A percentile compares a stretch with the other conserved stretches of the same genome.
Conservation (phyloP, 2,329 filamentous ascomycete genomes). For the Onygenales sp. region DNA sequence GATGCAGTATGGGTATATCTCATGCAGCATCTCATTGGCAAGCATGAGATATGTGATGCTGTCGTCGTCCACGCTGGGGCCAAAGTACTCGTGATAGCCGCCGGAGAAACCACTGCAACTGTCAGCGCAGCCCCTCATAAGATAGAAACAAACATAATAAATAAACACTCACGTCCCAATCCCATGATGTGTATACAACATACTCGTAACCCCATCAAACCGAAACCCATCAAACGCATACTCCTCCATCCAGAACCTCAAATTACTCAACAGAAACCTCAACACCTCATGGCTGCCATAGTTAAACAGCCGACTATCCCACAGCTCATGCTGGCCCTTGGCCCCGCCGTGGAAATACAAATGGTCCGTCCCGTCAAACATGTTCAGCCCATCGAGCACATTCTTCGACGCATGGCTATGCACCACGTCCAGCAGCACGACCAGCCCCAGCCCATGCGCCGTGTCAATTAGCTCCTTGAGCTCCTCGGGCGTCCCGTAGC, state of each 20-base stretch:
- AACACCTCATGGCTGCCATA: slow-evolving; percentile 91
- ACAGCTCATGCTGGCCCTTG: slow-evolving; percentile 81
- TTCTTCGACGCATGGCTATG: slow-evolving; percentile 99
- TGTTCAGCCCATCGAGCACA: slow-evolving; percentile 85
- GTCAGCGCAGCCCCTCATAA: background rate
- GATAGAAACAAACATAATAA: background rate
- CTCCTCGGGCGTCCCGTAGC: slow-evolving; percentile 88
- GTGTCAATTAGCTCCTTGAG: slow-evolving; percentile 95
- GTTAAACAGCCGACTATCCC: slow-evolving; percentile 96
- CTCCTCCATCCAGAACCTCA: slow-evolving; percentile 99
- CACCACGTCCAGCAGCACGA: slow-evolving; percentile 87
- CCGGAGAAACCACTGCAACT: slow-evolving; percentile 74
- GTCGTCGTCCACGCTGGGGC: slow-evolving; percentile 78
- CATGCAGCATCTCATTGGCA: slow-evolving; percentile 90
- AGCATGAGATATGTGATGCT: slow-evolving; percentile 92
- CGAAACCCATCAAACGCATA: slow-evolving; percentile 95
- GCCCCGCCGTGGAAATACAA: slow-evolving; percentile 87
- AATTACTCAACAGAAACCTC: slow-evolving; percentile 89
- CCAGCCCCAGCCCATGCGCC: slow-evolving; percentile 81
- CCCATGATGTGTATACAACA: slow-evolving; percentile 92
- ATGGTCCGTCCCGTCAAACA: slow-evolving; percentile 91
- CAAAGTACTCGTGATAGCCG: slow-evolving; percentile 97
- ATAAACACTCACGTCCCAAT: slow-evolving; percentile 74
- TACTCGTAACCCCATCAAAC: slow-evolving; percentile 96
- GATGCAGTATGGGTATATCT: slow-evolving; percentile 77